Percentiles rank a stretch among this genome's conserved stretches.
phyloP scores from a whole-genome alignment of 176 grass and related monocot species.

The Paspalum vaginatum region DNA sequence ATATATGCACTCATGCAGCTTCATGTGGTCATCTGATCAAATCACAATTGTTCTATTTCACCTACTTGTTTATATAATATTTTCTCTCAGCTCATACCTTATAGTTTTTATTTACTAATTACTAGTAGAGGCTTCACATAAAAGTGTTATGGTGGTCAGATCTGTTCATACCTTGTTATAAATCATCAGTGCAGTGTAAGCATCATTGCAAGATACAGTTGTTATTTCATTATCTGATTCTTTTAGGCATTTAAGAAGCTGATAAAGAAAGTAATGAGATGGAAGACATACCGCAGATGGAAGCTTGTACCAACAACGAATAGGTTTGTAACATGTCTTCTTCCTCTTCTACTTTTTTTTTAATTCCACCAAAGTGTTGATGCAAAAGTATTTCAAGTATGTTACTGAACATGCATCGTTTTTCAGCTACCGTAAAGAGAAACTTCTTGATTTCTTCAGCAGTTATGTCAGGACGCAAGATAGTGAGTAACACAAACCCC shows the following conservation, averaged over 20 bases:
- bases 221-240: conserved; percentile 15
- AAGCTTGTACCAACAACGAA: neutral
- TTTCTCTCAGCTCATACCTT: neutral
- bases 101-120: conserved; percentile 15
- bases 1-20: neutral
- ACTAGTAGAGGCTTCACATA: conserved; percentile 5
- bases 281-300: conserved; percentile 33
- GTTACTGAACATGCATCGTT: neutral
- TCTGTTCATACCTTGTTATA: conserved; percentile 28
- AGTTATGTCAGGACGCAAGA: neutral
- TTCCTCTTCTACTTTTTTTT: neutral
- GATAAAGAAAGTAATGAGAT: conserved; percentile 37
- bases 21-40: conserved; percentile 9
- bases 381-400: neutral
- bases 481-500: conserved; percentile 37
- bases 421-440: conserved; percentile 31
- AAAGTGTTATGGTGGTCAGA: neutral
- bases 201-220: conserved; percentile 12
- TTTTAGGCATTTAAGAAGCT: conserved; percentile 52
- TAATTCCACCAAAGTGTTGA: conserved; percentile 21
- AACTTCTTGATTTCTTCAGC: conserved; percentile 41
- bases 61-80: neutral
- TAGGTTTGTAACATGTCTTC: conserved; percentile 18
- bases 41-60: neutral
- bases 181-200: neutral